Base-by-base conservation (phyloP, 1,284 basidiomycete genomes). In the Ganoderma leucocontextum region DNA sequence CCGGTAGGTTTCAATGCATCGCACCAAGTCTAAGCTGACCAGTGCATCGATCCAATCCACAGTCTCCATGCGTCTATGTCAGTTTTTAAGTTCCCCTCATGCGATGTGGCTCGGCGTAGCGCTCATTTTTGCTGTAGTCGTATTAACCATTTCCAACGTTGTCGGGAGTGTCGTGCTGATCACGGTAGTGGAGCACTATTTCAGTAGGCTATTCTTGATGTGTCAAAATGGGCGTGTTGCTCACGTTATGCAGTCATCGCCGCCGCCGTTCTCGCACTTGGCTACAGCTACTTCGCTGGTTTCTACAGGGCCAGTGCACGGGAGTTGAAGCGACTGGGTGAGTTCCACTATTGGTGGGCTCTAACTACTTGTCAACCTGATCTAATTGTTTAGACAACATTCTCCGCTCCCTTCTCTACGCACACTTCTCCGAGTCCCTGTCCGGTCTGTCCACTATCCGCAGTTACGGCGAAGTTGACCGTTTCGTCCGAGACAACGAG, bases 381-480 rank as follows among this genome's bases (percentile, higher is more conserved):
- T 42, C 25, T 6, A n/a, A 22, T 62, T 53, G 19, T 55, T 55
- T 75, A 84, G 90, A 92, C 74, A 83, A 88, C 0, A 88, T 91
- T 81, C 82, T 92, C 15, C 88, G 91, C 52, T 90, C 89, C 0
- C 78, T 91, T 33, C 83, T 95, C 17, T 95, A 95, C 77, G 87
- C 91, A 1, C 94, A 95, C 80, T 92, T 95, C 75, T 89, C 91
- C 0, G 94, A 96, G 80, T 92, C 92, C 0, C 81, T 96, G 1
- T 89, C 85, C 77, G 94, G 93, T 4, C 80, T 95, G 12, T 85
- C 91, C 0, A 95, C 93, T 0, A 91, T 95, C 59, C 86, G 92
- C 29, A 91, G 90, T 49, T 94, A 92, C 72, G 87, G 87, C 33
- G 90, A 89, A 73, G 84, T 86, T 1, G 75, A 82, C 1, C 83